phyloP scores from a whole-genome alignment of 305 asterid species.

The Caryopteris hybrid region DNA sequence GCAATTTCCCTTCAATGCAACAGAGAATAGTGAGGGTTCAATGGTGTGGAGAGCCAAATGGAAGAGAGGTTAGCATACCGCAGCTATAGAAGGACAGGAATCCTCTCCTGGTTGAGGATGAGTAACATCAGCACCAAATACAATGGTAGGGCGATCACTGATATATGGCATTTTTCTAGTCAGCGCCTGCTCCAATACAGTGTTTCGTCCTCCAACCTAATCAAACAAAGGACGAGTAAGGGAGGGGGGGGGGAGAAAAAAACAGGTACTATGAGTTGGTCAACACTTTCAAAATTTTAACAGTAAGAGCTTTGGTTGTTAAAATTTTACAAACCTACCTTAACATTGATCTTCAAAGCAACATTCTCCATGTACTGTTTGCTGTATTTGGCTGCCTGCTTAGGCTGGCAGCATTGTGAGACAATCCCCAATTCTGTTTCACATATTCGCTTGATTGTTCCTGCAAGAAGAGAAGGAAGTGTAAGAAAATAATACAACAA shows the following conservation, averaged over 20 bases:
- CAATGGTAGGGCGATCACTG: constrained; percentile 56
- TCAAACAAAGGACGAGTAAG: neutral
- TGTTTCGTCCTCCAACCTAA: constrained; percentile 80
- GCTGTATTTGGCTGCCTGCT: constrained; percentile 14
- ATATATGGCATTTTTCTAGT: constrained; percentile 25
- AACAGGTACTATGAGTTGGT: too few species aligned
- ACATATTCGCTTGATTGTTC: constrained; percentile 63
- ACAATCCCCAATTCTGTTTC: constrained; percentile 89
- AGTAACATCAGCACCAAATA: constrained; percentile 94
- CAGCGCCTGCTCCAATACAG: constrained; percentile 42
- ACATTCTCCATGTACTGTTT: constrained; percentile 73
- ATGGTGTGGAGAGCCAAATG: neutral
- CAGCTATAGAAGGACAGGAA: constrained; percentile 76
- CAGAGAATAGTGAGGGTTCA: neutral
- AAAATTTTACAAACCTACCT: constrained; percentile 36
- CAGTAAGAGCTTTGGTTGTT: too few species aligned
- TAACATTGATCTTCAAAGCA: constrained; percentile 73
- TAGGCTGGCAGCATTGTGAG: constrained; percentile 79
- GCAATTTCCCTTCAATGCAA: neutral
- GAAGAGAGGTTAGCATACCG: constrained; percentile 32
- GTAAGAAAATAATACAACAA: neutral
- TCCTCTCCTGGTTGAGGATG: constrained; percentile 91
- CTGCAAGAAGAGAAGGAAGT: constrained; percentile 27
- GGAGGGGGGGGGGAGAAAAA: too few species aligned
- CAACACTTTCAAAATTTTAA: too few species aligned